A percentile compares a stretch with the other conserved stretches of the same genome.
phyloP scores from a whole-genome alignment of 129 eudicot genomes.

The Chrysanthemum makinoi region DNA sequence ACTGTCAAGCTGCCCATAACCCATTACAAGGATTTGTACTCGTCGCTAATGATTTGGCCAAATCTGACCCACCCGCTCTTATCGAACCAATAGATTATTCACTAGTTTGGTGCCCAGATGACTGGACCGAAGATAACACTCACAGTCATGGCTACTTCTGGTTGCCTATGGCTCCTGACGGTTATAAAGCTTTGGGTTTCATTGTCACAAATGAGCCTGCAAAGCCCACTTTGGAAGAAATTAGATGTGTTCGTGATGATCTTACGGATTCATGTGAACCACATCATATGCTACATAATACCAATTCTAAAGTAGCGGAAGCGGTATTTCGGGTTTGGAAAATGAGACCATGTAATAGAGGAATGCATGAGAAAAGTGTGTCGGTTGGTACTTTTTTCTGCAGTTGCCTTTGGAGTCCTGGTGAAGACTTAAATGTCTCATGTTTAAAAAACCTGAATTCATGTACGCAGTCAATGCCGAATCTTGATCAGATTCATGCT shows the following conservation, averaged over 20 bases:
- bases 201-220: constrained; percentile 69
- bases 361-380: constrained; percentile 72
- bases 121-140: constrained; percentile 46
- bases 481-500: constrained; percentile 78
- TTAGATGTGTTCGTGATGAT: constrained; percentile 81
- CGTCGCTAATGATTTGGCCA: constrained; percentile 56
- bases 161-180: constrained; percentile 85
- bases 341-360: constrained; percentile 73
- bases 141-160: constrained; percentile 74
- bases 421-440: constrained; percentile 46
- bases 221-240: constrained; percentile 59
- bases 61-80: constrained; percentile 53
- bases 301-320: constrained; percentile 32
- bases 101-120: constrained; percentile 77
- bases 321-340: constrained; percentile 56
- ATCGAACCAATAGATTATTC: constrained; percentile 62
- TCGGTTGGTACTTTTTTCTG: constrained; percentile 73
- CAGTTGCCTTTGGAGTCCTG: constrained; percentile 40
- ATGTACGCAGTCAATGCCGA: constrained; percentile 64
- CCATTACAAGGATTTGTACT: constrained; percentile 74
- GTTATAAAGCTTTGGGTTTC: constrained; percentile 82
- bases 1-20: constrained; percentile 57
- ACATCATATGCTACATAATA: constrained; percentile 29
- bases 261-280: constrained; percentile 73
- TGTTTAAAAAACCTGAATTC: constrained; percentile 70